Evolutionary conservation across 257 asterid species (phyloP).

Genomic region (Scutellaria galericulata): DNA sequence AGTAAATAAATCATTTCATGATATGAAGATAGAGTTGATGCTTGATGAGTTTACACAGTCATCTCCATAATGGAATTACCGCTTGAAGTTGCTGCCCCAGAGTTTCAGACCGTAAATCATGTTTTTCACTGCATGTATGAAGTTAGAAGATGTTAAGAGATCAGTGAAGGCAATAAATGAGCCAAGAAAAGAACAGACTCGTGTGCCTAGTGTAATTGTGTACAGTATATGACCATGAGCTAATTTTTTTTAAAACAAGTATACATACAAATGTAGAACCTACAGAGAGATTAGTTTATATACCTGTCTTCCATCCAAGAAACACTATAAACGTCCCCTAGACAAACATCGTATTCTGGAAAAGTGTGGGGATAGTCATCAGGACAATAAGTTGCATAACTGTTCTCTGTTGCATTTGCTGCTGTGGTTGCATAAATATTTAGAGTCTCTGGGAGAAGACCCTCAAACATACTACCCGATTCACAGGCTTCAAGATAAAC

Average conservation of each 20-base stretch:
- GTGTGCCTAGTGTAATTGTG: too few species aligned
- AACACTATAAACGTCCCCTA: slow-evolving; percentile 66
- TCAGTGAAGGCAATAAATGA: too few species aligned
- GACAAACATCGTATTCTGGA: slow-evolving; percentile 53
- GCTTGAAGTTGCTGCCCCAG: slow-evolving; percentile 56
- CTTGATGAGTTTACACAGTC: slow-evolving; percentile 12
- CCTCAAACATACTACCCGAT: slow-evolving; percentile 71
- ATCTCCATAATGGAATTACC: slow-evolving; percentile 42
- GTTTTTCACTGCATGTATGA: slow-evolving; percentile 52
- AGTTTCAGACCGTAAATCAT: slow-evolving; percentile 58
- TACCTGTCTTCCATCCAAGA: slow-evolving; percentile 86
- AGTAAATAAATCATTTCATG: neutral
- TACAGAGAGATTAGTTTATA: neutral
- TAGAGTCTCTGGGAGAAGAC: slow-evolving; percentile 59
- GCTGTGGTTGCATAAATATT: slow-evolving; percentile 75
- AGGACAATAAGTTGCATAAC: slow-evolving; percentile 70
- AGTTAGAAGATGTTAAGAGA: neutral
- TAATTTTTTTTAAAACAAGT: neutral
- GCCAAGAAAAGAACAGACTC: too few species aligned
- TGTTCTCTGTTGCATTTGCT: slow-evolving; percentile 57
- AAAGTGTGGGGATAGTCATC: slow-evolving; percentile 49
- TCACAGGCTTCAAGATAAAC: slow-evolving; percentile 78
- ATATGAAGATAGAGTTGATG: neutral
- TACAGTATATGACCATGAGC: too few species aligned
- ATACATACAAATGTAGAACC: neutral